Base-by-base conservation (phyloP, 2,329 filamentous ascomycete species). In the Passalora sequoiae region DNA sequence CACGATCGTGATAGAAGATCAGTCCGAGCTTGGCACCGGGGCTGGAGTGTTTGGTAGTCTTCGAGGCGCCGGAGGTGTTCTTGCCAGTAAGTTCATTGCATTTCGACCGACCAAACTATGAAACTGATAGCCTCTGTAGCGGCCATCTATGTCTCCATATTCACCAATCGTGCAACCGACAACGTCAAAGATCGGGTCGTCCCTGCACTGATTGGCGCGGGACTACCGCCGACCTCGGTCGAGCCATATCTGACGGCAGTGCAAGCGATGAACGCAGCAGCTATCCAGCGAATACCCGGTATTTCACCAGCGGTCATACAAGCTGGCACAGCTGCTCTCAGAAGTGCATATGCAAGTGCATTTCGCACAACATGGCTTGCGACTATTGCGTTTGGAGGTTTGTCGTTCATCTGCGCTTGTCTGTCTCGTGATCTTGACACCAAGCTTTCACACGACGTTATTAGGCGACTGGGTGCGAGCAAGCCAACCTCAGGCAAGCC, bases 1-100 rank as follows among this genome's bases (percentile, higher is more conserved):
- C 4, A 38, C 36, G 4, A 38, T 38, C 21, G 36, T 38, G 7
- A 22, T 38, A 5, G 36, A 38, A 12, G 36, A 38, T 28, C 36
- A 38, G 16, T 28, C 21, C 9, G 36, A 38, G n/a, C 15, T 38
- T 15, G 36, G 36, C 4, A 27, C 21, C 9, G 36, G 19, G 17
- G 36, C 36, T 9, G 36, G 36, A 27, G 36, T 38, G 6, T 38
- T 38, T 28, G 36, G 13, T 4, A 28, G 36, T 27, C 12, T 38
- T 5, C 12, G 36, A 16, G 36, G 19, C 7, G 20, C 21, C 7
- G 36, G 19, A 2, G 36, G 36, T 24, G 36, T 38, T 13, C 13
- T 38, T n/a, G 36, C 36, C 13, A 38, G 35, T 37, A 22, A 37
- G 35, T 37, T 10, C 13, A 9, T 28, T 28, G 25, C 25, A 28